Evolutionary conservation across 1,139 yeast genomes (phyloP), one percentile per base, ranked within the genome.

Genomic region (Lodderomyces parapsilosis): DNA sequence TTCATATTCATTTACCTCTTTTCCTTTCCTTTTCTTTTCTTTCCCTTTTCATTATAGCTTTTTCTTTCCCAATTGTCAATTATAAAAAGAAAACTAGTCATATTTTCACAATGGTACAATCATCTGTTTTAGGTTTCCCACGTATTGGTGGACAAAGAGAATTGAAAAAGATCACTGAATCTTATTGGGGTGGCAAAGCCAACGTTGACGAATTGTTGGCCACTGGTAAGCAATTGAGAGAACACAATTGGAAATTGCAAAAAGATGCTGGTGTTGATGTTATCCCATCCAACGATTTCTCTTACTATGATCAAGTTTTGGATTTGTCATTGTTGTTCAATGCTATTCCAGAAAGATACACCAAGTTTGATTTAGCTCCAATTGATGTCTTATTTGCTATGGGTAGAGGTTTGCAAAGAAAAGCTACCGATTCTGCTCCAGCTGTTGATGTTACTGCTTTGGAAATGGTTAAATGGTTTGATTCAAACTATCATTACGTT

Each of bases 391-490:
- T 88, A 64, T 93, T 93, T 68, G 99, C 99, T 64, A 94, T 93
- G 99, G 99, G 98, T 74, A 90, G 99, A 83, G 99, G 99, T 83
- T 82, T 93, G 69, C 99, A 94, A 80, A 88, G 94, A 76, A 84
- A 86, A 74, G 96, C 96, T 57, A 86, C 94, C 56, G 96, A 86
- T 58, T 67, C 91, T 57, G 68, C 83, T 51, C 80, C 86, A 57
- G 96, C 96, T 56, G 96, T 93, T 58, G 99, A 94, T 72, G 99
- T 93, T 50, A 93, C 98, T 55, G 99, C 99, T 60, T 81, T 89
- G 71, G 99, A 93, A 82, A 93, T 93, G 99, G 99, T 93, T 60
- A 93, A 93, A 80, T 93, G 99, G 99, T 93, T 93, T 60, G 99
- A 93, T 74, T 87, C 98, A 53, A 93, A 93, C 88, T 93, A 93